phyloP scores from a whole-genome alignment of 2,329 filamentous ascomycete species.

The Cladosporium sp. region DNA sequence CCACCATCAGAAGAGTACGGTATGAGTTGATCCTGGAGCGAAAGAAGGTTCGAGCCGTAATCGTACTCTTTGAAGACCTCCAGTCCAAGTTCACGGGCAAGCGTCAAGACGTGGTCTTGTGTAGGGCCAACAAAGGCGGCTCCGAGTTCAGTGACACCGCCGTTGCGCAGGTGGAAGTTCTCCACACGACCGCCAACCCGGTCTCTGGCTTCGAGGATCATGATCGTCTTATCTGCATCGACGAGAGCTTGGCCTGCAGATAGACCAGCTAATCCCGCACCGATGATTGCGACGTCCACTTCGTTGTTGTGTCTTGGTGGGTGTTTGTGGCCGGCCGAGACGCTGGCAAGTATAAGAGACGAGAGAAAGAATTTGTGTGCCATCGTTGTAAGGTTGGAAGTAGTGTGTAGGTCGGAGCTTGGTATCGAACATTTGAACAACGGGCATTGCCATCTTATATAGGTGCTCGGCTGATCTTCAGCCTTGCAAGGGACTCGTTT shows the following conservation, averaged over 20 bases:
- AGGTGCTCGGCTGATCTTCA: neutral
- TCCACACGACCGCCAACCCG: slow-evolving; percentile 31
- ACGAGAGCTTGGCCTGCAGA: slow-evolving; percentile 28
- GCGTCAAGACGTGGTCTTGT: slow-evolving; percentile 29
- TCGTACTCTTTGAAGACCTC: slow-evolving; percentile 28
- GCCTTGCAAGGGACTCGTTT: neutral
- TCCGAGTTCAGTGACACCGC: slow-evolving; percentile 31
- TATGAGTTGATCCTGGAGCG: neutral
- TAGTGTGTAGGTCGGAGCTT: neutral
- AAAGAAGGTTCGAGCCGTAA: slow-evolving; percentile 21
- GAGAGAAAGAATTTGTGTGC: neutral
- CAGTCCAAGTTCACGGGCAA: slow-evolving; percentile 28
- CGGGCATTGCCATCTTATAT: neutral
- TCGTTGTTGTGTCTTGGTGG: neutral
- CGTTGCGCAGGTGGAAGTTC: slow-evolving; percentile 23
- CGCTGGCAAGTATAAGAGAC: neutral
- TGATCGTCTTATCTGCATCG: slow-evolving; percentile 28
- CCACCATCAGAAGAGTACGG: slow-evolving; percentile 15
- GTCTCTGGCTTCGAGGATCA: slow-evolving; percentile 34
- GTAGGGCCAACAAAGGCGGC: slow-evolving; percentile 35
- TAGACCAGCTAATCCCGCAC: slow-evolving; percentile 35
- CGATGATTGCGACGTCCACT: slow-evolving; percentile 29
- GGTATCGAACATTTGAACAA: neutral
- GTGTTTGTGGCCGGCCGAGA: neutral
- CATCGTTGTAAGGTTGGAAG: neutral